Conservation (phyloP, 257 asterid genomes). For the Jacaranda mimosifolia region DNA sequence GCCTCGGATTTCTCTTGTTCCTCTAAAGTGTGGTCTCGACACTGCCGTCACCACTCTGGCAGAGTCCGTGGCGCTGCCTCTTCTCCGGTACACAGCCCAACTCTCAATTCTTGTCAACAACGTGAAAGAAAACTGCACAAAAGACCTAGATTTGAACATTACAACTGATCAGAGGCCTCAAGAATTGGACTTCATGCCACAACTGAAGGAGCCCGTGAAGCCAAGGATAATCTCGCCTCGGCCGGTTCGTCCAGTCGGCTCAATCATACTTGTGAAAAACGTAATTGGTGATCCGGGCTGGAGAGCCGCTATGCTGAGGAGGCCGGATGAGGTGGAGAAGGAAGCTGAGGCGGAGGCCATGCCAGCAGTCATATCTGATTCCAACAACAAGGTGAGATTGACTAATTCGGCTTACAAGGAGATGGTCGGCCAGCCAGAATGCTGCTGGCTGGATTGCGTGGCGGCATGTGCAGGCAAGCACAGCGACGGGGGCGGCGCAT, state of each 20-base stretch:
- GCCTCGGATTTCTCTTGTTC: conserved; percentile 37
- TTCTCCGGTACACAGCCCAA: conserved; percentile 40
- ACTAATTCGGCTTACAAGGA: conserved; percentile 85
- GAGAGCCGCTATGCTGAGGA: neutral
- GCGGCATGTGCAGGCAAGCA: no score
- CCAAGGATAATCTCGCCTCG: conserved; percentile 62
- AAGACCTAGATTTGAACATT: conserved; percentile 65
- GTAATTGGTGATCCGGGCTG: conserved; percentile 23
- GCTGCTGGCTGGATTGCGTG: conserved; percentile 81
- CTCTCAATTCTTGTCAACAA: neutral
- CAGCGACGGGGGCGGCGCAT: conserved; percentile 39
- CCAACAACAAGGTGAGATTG: conserved; percentile 71
- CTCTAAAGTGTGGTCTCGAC: conserved; percentile 60
- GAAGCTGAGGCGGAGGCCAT: conserved; percentile 61
- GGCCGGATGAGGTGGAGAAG: conserved; percentile 68
- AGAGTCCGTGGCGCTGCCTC: conserved; percentile 55
- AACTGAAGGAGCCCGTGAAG: conserved; percentile 46
- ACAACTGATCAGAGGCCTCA: conserved; percentile 45
- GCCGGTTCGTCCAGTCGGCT: conserved; percentile 78
- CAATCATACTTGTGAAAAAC: conserved; percentile 52
- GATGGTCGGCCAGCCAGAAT: conserved; percentile 95
- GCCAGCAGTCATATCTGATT: conserved; percentile 78
- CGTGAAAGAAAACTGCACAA: neutral
- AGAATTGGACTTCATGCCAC: conserved; percentile 64
- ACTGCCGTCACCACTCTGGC: conserved; percentile 60